These are phyloP conservation scores for Gamarada debralockiae DNA, from an alignment of 495 filamentous ascomycete genomes.

Conservation along the genomic window DNA sequence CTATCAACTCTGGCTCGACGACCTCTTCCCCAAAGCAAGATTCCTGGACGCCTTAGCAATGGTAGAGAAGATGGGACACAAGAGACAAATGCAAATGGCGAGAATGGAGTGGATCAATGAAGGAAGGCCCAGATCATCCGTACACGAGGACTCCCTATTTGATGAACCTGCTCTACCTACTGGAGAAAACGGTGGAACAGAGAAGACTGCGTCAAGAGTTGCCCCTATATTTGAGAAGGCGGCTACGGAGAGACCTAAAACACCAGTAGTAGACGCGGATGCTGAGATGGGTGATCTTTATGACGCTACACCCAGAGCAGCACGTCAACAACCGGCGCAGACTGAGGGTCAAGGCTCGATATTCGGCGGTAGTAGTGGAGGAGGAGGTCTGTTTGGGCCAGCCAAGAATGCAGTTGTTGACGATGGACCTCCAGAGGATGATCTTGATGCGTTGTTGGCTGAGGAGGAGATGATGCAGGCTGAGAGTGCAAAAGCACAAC, in stretches of 20 bases:
- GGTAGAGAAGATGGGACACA: constrained; percentile 91
- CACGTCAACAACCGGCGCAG: not conserved
- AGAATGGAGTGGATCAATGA: constrained; percentile 86
- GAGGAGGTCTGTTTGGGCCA: constrained; percentile 15
- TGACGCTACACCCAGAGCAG: constrained; percentile 22
- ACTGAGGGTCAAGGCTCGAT: constrained; percentile 14
- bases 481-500: constrained; percentile 6
- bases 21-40: constrained; percentile 90
- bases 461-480: constrained; percentile 32
- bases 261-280: constrained; percentile 10
- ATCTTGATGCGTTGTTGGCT: constrained; percentile 47
- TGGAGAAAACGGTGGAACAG: constrained; percentile 25
- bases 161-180: constrained; percentile 24
- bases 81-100: constrained; percentile 71
- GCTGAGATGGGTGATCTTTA: constrained; percentile 24
- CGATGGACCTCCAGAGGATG: constrained; percentile 41
- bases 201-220: constrained; percentile 31
- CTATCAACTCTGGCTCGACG: constrained; percentile 97
- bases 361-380: constrained; percentile 14
- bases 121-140: constrained; percentile 46
- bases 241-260: constrained; percentile 18
- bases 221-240: constrained; percentile 45
- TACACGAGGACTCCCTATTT: constrained; percentile 44
- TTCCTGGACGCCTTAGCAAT: constrained; percentile 88
- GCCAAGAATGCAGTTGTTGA: constrained; percentile 13